Conservation (phyloP, 495 filamentous ascomycete species). For the Entonaema liquescens region DNA sequence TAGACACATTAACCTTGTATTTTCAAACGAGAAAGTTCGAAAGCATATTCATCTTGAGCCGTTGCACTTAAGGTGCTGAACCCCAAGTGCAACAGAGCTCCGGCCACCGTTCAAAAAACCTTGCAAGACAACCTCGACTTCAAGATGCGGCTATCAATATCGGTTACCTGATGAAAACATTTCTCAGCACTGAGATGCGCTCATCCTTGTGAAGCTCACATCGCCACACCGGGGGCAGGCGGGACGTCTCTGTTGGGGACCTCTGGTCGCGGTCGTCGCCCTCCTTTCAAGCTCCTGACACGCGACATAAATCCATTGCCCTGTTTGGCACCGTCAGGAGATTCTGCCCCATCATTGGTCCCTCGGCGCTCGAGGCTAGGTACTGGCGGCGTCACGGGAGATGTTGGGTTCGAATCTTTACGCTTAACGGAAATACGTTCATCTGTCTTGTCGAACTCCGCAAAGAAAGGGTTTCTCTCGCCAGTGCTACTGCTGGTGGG, state of each 20-base stretch:
- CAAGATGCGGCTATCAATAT: constrained; percentile 7
- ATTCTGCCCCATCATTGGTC: constrained; percentile 69
- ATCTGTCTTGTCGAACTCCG: constrained; percentile 70
- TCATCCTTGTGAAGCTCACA: constrained; percentile 21
- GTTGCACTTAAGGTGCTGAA: constrained; percentile 16
- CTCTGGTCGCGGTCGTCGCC: constrained; percentile 50
- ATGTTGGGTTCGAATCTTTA: constrained; percentile 54
- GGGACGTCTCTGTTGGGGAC: constrained; percentile 42
- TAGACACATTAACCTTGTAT: constrained; percentile 16
- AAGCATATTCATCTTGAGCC: constrained; percentile 30
- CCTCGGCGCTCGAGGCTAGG: constrained; percentile 69
- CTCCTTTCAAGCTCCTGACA: constrained; percentile 86
- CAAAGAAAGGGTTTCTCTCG: constrained; percentile 86
- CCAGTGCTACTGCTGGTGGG: constrained; percentile 30
- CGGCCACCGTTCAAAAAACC: constrained; percentile 9
- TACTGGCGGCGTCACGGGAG: constrained; percentile 67
- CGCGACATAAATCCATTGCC: constrained; percentile 79
- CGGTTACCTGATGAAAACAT: constrained; percentile 28
- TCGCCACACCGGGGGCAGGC: constrained; percentile 35
- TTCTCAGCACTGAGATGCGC: constrained; percentile 24
- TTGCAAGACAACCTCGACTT: constrained; percentile 9
- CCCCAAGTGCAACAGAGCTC: constrained; percentile 20
- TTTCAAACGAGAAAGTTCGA: constrained; percentile 17
- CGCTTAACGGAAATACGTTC: constrained; percentile 54
- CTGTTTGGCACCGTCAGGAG: constrained; percentile 52